Evolutionary conservation across 2,329 filamentous ascomycete species (phyloP), one percentile per base, ranked within the genome.

Genomic region (Botryotinia convoluta): DNA sequence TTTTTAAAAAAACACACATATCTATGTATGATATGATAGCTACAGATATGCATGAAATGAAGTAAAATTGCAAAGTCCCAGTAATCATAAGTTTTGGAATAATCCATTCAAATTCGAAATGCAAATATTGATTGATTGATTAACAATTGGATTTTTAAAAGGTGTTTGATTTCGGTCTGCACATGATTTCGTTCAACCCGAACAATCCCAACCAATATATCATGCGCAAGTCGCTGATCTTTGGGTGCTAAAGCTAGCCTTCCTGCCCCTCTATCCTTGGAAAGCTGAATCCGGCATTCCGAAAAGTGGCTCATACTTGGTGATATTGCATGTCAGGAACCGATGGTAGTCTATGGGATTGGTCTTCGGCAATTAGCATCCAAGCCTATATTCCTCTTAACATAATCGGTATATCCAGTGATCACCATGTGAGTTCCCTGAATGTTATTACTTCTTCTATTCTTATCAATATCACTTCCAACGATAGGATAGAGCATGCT

Each of bases 61-160:
- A 16, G 6, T 29, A 29, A 54, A 29, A 18, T 3, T 54, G 6
- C 2, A 8, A 1, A 4, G 16, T 8, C 14, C n/a, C 5, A 54
- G 14, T 3, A 54, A 54, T 54, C 14, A 29, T 18, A 29, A 0
- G 14, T 2, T 29, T 29, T 1, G 5, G 14, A 54, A 29, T 7
- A 1, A 29, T 54, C 2, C 0, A 18, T 3, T 18, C 51, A 7
- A 4, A 18, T 3, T 8, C 1, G n/a, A 29, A 29, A 29, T 8
- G 18, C 14, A 16, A 29, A 54, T 3, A 18, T 18, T 18, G 51
- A 29, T 29, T 29, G 51, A 1, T 16, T 54, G 14, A 29, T 29
- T 29, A 8, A 54, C 14, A 54, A 8, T 54, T 16, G 51, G 10
- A 29, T 29, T 54, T 54, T 54, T 1, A 8, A 54, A 29, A 16